Percentiles rank a stretch among this genome's conserved stretches.
phyloP scores from a whole-genome alignment of 768 basidiomycete genomes.

The Leucosporidium scottii region DNA sequence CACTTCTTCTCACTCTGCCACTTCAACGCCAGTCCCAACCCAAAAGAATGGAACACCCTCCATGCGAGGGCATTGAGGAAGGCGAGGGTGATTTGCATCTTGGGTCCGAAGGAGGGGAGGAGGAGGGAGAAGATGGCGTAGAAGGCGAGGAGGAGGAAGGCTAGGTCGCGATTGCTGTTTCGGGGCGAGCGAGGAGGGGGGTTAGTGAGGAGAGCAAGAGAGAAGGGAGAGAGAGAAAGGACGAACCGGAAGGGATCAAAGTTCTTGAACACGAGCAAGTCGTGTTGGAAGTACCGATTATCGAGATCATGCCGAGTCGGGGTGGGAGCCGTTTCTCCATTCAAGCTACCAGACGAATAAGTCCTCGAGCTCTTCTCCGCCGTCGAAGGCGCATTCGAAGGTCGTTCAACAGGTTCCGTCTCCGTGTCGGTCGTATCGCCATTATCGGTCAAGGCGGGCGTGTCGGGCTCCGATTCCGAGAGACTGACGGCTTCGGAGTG shows the following conservation, averaged over 20 bases:
- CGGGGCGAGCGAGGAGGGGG: slow-evolving; percentile 6
- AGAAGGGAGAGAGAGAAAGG: slow-evolving; percentile 3
- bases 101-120: slow-evolving; percentile 54
- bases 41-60: slow-evolving; percentile 81
- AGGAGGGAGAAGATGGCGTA: slow-evolving; percentile 60
- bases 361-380: background rate
- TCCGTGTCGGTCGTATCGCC: slow-evolving; percentile 58
- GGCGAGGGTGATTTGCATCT: slow-evolving; percentile 57
- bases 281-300: slow-evolving; percentile 82
- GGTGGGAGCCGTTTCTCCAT: background rate
- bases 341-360: background rate
- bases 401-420: slow-evolving; percentile 38
- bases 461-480: background rate
- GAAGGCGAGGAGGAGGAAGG: slow-evolving; percentile 63
- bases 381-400: background rate
- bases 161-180: slow-evolving; percentile 71
- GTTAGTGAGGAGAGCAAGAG: background rate
- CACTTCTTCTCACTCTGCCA: slow-evolving; percentile 81
- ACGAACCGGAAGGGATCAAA: slow-evolving; percentile 76
- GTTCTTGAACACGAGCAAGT: slow-evolving; percentile 70
- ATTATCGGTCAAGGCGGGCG: background rate
- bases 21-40: slow-evolving; percentile 71
- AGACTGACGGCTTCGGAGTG: background rate
- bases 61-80: slow-evolving; percentile 76
- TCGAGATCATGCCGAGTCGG: slow-evolving; percentile 69